phyloP scores from a whole-genome alignment of 2,329 filamentous ascomycete species.

The Aspergillus tamarii region DNA sequence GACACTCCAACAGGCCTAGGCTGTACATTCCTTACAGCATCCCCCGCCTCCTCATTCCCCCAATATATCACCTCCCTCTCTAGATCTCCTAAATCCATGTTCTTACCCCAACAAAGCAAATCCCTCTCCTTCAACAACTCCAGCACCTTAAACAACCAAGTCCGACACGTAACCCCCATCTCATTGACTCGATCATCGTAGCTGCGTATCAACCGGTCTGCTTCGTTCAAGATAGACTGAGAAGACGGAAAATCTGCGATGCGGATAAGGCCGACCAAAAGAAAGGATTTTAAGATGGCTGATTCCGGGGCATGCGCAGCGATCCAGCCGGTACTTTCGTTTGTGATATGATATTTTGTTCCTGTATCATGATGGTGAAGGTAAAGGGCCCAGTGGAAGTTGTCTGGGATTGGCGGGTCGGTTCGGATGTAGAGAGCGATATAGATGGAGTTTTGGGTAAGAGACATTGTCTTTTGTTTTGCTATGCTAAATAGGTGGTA shows the following conservation, averaged over 20 bases:
- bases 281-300: slow-evolving; percentile 24
- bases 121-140: slow-evolving; percentile 13
- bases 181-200: slow-evolving; percentile 25
- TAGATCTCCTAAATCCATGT: slow-evolving; percentile 16
- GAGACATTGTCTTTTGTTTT: neutral
- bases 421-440: slow-evolving; percentile 30
- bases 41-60: slow-evolving; percentile 23
- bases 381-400: slow-evolving; percentile 38
- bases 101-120: neutral
- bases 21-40: slow-evolving; percentile 20
- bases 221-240: neutral
- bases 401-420: slow-evolving; percentile 27
- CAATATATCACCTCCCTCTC: slow-evolving; percentile 26
- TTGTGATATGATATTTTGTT: slow-evolving; percentile 30
- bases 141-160: slow-evolving; percentile 26
- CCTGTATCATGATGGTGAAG: slow-evolving; percentile 23
- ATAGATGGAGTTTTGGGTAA: slow-evolving; percentile 22
- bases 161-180: slow-evolving; percentile 21
- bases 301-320: slow-evolving; percentile 21
- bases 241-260: slow-evolving; percentile 23
- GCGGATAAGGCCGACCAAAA: slow-evolving; percentile 28
- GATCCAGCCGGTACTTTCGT: slow-evolving; percentile 23
- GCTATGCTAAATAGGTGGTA: neutral
- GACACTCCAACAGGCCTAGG: slow-evolving; percentile 20
- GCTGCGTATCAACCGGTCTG: slow-evolving; percentile 24